These are phyloP conservation scores for Spergularia marina DNA, from an alignment of 148 eudicot genomes.

Conservation along the genomic window DNA sequence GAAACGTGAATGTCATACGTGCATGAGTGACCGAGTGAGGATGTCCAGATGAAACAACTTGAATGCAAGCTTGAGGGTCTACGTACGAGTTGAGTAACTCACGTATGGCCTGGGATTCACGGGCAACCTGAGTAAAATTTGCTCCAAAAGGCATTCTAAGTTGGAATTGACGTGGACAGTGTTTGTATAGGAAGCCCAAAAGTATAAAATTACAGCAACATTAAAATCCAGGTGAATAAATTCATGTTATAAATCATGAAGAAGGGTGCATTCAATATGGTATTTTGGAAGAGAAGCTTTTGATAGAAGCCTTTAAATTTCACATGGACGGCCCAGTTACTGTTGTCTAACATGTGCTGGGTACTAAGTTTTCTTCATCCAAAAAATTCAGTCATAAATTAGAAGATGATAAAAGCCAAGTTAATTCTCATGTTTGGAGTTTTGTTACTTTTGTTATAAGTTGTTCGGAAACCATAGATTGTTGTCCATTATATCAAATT, in stretches of 20 bases:
- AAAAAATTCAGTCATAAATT: conserved; percentile 14
- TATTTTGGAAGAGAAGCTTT: conserved; percentile 4
- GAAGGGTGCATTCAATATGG: conserved; percentile 10
- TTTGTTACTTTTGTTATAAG: background rate
- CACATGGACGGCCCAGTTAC: conserved; percentile 28
- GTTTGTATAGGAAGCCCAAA: background rate
- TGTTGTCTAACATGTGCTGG: conserved; percentile 29
- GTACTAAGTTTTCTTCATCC: conserved; percentile 15
- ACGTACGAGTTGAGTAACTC: background rate
- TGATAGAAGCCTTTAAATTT: conserved; percentile 15
- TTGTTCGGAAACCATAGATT: conserved; percentile 8
- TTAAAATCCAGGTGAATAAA: background rate
- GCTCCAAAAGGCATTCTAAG: background rate
- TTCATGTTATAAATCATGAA: conserved; percentile 6
- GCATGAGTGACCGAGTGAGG: background rate
- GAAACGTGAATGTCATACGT: background rate
- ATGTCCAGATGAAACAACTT: background rate
- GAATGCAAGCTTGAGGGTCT: background rate
- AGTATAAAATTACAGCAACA: background rate
- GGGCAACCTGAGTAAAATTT: background rate
- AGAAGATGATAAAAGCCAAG: conserved; percentile 3
- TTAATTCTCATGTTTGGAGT: background rate
- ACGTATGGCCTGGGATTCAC: background rate
- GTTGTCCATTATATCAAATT: background rate
- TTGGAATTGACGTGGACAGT: background rate